Evolutionary conservation across 371 early-diverging fungal genomes (phyloP), one percentile per base, ranked within the genome.

Genomic region (Syncephalis fuscata): DNA sequence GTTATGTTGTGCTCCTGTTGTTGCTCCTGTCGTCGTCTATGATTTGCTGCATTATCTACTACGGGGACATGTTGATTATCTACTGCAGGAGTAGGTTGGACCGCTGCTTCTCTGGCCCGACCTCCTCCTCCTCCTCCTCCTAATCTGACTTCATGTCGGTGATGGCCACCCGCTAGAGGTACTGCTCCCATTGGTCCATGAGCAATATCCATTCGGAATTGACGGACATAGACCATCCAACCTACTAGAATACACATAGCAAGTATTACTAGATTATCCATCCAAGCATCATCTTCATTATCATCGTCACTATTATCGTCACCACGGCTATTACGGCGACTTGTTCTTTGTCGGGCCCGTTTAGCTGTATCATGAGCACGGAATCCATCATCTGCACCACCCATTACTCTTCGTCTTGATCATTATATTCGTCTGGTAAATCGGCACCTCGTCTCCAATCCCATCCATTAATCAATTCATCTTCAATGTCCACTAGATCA

Each of bases 141-240:
- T n/a, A n/a, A n/a, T n/a, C n/a, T n/a, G n/a, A n/a, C n/a, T n/a
- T n/a, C n/a, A n/a, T n/a, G n/a, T n/a, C n/a, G n/a, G n/a, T n/a
- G n/a, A n/a, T n/a, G n/a, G n/a, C n/a, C n/a, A n/a, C n/a, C n/a
- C n/a, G n/a, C n/a, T n/a, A n/a, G n/a, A n/a, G n/a, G n/a, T n/a
- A n/a, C n/a, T n/a, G n/a, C n/a, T n/a, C n/a, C 36, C 32, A 41
- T 51, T 25, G 43, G 49, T 16, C 63, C 66, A 70, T 67, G n/a
- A n/a, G n/a, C 32, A 7, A 32, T 11, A 32, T 32, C 32, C 32
- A 32, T 32, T 37, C 76, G 64, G 51, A 71, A 69, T 45, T 77
- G 77, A 2, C 80, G 66, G 10, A 77, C 65, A 57, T 76, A 77
- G 26, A 77, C 69, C 44, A 79, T 44, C 60, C 69, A 76, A 0